Evolutionary conservation across 169 alveolate genomes (phyloP).

Genomic region (Eimeria maxima): DNA sequence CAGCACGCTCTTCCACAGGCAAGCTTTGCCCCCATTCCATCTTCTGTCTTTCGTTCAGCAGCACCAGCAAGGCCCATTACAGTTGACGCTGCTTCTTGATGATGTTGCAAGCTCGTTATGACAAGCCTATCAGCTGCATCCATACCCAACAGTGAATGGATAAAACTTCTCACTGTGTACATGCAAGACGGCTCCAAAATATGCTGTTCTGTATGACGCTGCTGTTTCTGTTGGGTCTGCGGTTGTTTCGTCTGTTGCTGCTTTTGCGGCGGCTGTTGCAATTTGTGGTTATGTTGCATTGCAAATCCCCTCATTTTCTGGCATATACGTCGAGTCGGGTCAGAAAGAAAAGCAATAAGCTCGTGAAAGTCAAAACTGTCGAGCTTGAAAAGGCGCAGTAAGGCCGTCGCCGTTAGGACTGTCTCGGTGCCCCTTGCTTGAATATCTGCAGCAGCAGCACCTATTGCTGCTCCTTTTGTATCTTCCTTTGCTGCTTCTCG

Average conservation of each 20-base stretch:
- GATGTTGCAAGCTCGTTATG: constrained; percentile 13
- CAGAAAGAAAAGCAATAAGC: constrained; percentile 56
- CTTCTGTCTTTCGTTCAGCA: neutral
- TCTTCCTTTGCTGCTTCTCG: neutral
- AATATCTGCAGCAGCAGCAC: neutral
- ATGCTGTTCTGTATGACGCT: neutral
- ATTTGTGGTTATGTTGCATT: constrained; percentile 16
- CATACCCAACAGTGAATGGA: constrained; percentile 35
- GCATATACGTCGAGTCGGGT: constrained; percentile 34
- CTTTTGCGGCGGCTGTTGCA: constrained; percentile 35
- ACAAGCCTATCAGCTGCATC: constrained; percentile 39
- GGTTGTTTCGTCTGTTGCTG: constrained; percentile 20
- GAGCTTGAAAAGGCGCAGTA: constrained; percentile 64
- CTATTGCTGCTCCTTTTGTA: neutral
- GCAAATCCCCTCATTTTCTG: constrained; percentile 53
- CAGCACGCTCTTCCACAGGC: constrained; percentile 7
- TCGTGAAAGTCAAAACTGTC: constrained; percentile 62
- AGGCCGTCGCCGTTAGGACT: constrained; percentile 59
- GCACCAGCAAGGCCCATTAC: neutral
- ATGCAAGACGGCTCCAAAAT: constrained; percentile 60
- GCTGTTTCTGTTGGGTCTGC: neutral
- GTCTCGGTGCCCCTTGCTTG: neutral
- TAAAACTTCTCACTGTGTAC: neutral
- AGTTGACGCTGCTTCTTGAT: neutral
- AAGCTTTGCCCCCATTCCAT: neutral